A percentile compares a stretch with the other conserved stretches of the same genome.
Conservation (phyloP, 106 monocot genomes). For the Iris macrosiphon region DNA sequence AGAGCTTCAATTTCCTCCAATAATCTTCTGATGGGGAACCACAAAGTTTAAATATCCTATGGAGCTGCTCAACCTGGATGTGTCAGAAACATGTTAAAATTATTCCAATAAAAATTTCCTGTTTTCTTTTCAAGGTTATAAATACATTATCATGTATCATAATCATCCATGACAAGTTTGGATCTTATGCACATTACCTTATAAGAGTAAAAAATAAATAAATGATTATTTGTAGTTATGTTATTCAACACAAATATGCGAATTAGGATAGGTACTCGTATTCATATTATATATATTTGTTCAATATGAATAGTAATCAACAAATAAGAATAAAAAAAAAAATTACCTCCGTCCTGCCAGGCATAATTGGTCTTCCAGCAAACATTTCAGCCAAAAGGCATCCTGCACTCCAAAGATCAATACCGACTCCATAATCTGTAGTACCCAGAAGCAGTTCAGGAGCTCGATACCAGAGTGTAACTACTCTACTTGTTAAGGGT, state of each 20-base stretch:
- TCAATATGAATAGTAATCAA: background rate
- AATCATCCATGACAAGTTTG: too few species aligned
- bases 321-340: background rate
- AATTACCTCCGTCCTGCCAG: constrained; percentile 28
- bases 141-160: too few species aligned
- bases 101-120: too few species aligned
- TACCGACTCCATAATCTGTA: constrained; percentile 32
- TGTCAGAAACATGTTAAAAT: background rate
- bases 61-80: constrained; percentile 29
- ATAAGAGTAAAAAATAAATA: too few species aligned
- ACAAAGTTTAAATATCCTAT: constrained; percentile 33
- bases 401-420: constrained; percentile 34
- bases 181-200: too few species aligned
- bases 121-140: too few species aligned
- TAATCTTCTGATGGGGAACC: constrained; percentile 32
- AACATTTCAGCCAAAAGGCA: constrained; percentile 37
- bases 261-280: too few species aligned
- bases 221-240: too few species aligned
- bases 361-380: constrained; percentile 30
- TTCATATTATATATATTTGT: too few species aligned
- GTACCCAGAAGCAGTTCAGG: constrained; percentile 26
- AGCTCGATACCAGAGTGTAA: constrained; percentile 34
- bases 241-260: too few species aligned
- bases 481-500: constrained; percentile 32
- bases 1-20: constrained; percentile 24